Base-by-base conservation (phyloP, 805 yeast species). In the Scheffersomyces coipomensis region DNA sequence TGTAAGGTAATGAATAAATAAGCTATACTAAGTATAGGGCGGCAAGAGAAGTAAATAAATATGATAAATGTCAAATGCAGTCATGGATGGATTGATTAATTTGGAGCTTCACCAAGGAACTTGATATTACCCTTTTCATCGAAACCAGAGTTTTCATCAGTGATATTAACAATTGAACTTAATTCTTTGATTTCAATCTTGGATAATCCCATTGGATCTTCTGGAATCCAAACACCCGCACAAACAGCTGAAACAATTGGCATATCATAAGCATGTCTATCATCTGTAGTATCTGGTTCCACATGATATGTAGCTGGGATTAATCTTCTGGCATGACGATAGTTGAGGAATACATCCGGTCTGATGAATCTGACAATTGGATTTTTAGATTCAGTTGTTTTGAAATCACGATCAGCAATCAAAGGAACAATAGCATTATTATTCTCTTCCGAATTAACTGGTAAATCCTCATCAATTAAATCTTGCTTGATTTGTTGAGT, bases 221-320 rank as follows among this genome's bases (percentile, higher is more conserved):
- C 68, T n/a, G 97, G 95, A 53, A 91, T 79, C 99, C 99, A 91
- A 16, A 91, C 65, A n/a, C 72, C 69, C 2, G 96, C 95, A 49
- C 86, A 76, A 33, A 70, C 59, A 0, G 83, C 83, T 19, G 78
- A 66, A 13, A 83, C 81, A 5, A 83, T 86, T 2, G 97, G 97
- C 54, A 75, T 76, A 53, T 80, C 79, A 62, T 83, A 91, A 0
- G 96, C 93, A 45, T 76, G 79, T 35, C 56, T 64, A 41, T 75
- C 70, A 42, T 78, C 81, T 16, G 56, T 66, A 12, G 61, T 71
- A 4, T 62, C 69, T 2, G 73, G 68, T 16, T 58, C 63, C 15
- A 58, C 38, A 37, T 61, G 52, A 48, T 57, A 70, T 1, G 55
- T 38, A 9, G 66, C 62, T 6, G 75, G 75, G 21, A 70, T 50